Conservation (phyloP, 2,329 filamentous ascomycete species). For the Botryosphaeria dothidea region DNA sequence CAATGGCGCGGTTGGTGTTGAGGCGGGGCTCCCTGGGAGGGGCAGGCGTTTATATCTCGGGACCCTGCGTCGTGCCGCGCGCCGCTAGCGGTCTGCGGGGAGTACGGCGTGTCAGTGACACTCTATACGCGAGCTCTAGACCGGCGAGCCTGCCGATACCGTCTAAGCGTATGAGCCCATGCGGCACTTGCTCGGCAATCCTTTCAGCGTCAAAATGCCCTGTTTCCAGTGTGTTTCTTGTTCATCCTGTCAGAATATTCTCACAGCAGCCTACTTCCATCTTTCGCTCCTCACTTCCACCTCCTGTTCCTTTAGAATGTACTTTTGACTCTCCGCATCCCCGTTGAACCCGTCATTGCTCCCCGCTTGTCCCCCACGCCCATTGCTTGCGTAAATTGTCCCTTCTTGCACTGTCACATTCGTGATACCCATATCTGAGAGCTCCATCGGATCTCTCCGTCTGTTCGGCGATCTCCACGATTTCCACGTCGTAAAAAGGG, state of each 20-base stretch:
- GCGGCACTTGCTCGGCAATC: no score
- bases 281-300: not conserved
- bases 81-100: no score
- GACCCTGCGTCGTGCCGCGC: no score
- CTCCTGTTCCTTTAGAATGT: not conserved
- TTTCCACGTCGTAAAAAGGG: not conserved
- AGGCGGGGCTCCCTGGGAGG: not conserved
- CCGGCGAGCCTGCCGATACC: no score
- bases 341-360: not conserved
- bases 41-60: no score
- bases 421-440: not conserved
- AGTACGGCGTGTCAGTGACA: no score
- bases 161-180: no score
- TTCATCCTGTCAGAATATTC: not conserved
- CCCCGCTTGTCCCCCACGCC: not conserved
- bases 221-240: no score
- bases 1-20: no score
- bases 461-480: not conserved
- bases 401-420: not conserved
- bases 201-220: no score
- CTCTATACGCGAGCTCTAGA: no score
- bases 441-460: not conserved
- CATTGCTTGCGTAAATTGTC: not conserved
- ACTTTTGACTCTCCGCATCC: not conserved
- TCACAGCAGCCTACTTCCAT: not conserved